These are phyloP conservation scores for Sistotremastrum niveocremeum DNA, from an alignment of 768 basidiomycete species.

Conservation along the genomic window DNA sequence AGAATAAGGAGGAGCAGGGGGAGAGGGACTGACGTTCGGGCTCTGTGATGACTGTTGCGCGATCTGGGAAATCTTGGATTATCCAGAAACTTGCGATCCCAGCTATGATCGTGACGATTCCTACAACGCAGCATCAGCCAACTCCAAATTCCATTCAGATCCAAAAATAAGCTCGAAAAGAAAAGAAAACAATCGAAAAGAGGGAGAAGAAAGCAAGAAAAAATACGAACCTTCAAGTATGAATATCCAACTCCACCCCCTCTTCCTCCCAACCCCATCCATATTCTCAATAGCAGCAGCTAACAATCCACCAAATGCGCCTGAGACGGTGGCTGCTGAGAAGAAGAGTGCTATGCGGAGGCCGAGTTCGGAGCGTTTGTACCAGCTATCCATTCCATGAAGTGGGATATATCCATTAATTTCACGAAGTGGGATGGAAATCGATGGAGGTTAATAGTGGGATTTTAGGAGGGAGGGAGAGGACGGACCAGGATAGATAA, in stretches of 20 bases:
- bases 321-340: slow-evolving; percentile 65
- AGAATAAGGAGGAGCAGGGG: too few species aligned
- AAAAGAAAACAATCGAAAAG: too few species aligned
- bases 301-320: slow-evolving; percentile 48
- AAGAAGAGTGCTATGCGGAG: slow-evolving; percentile 64
- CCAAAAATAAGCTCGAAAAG: too few species aligned
- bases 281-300: slow-evolving; percentile 25
- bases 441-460: too few species aligned
- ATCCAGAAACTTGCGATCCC: slow-evolving; percentile 54
- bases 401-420: neutral
- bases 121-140: slow-evolving; percentile 28
- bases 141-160: too few species aligned
- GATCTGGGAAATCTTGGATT: slow-evolving; percentile 75
- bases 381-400: slow-evolving; percentile 39
- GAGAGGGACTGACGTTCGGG: slow-evolving; percentile 30
- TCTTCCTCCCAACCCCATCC: slow-evolving; percentile 17
- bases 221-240: slow-evolving; percentile 10
- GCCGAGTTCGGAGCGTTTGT: slow-evolving; percentile 64
- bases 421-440: neutral
- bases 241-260: slow-evolving; percentile 21
- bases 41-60: slow-evolving; percentile 63
- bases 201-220: too few species aligned
- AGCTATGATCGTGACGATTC: slow-evolving; percentile 45
- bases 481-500: slow-evolving; percentile 42
- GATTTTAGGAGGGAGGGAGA: neutral